These are phyloP conservation scores for Mercurialis annua DNA, from an alignment of 345 rosid genomes.

Conservation along the genomic window DNA sequence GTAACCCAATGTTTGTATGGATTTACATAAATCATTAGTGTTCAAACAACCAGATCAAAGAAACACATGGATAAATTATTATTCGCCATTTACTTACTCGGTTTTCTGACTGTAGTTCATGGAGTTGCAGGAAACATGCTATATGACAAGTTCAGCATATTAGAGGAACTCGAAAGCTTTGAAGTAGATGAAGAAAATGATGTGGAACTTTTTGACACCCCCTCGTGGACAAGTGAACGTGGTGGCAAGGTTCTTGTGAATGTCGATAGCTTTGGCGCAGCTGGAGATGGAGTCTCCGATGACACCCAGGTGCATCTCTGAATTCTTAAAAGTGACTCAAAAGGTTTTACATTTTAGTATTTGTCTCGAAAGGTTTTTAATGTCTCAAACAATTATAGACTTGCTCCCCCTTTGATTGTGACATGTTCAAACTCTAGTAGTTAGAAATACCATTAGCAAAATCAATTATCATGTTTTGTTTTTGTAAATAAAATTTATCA, in stretches of 20 bases:
- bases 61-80: slow-evolving; percentile 48
- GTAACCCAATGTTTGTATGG: slow-evolving; percentile 30
- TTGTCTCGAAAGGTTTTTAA: neutral
- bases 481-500: neutral
- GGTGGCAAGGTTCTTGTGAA: slow-evolving; percentile 75
- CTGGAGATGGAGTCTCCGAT: slow-evolving; percentile 86
- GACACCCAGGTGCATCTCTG: slow-evolving; percentile 70
- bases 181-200: slow-evolving; percentile 52
- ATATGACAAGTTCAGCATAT: slow-evolving; percentile 41
- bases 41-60: slow-evolving; percentile 27
- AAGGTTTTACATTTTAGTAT: neutral
- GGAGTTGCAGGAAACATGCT: slow-evolving; percentile 44
- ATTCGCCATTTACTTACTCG: slow-evolving; percentile 45
- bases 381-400: neutral
- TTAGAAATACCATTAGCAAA: neutral
- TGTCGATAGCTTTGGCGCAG: slow-evolving; percentile 89
- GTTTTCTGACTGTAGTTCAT: slow-evolving; percentile 44
- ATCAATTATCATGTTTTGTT: neutral
- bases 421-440: neutral
- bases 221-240: slow-evolving; percentile 50
- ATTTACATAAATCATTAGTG: slow-evolving; percentile 44
- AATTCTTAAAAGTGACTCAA: neutral
- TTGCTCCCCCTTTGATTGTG: neutral
- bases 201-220: slow-evolving; percentile 34
- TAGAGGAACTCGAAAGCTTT: slow-evolving; percentile 53